Evolutionary conservation across 2,329 filamentous ascomycete species (phyloP).

Genomic region (Daldinia sp.): DNA sequence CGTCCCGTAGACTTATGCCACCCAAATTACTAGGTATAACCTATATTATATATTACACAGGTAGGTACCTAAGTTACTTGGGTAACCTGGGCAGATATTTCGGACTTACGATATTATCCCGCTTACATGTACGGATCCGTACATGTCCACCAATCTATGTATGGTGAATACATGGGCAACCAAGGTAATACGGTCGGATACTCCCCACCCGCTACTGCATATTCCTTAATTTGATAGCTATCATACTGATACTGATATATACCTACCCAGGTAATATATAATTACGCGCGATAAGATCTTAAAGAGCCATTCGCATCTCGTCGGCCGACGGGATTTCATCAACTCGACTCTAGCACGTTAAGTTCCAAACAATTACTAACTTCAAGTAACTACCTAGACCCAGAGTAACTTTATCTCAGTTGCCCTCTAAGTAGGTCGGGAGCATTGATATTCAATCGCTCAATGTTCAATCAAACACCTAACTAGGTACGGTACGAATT

Average conservation of each 20-base stretch:
- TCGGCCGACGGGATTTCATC: conserved; percentile 1
- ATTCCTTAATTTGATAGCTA: conserved; percentile 15
- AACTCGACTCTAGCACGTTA: no score
- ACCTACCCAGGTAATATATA: no score
- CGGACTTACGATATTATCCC: conserved; percentile 21
- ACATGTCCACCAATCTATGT: not conserved
- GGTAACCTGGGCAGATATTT: conserved; percentile 4
- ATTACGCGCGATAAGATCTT: conserved; percentile 24
- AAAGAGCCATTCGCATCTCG: conserved; percentile 5
- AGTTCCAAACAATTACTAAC: no score
- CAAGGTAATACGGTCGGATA: conserved; percentile 15
- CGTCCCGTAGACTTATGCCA: no score
- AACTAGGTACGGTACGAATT: not conserved
- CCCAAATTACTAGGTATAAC: not conserved
- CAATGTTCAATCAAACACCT: no score
- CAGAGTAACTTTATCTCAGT: no score
- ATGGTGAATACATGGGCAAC: not conserved
- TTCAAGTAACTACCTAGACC: no score
- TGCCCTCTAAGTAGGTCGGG: no score
- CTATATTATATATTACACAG: no score
- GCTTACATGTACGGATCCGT: not conserved
- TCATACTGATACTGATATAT: conserved; percentile 11
- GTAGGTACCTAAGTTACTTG: no score
- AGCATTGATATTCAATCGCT: no score
- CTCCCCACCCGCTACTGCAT: conserved; percentile 19